Conservation (phyloP, 768 basidiomycete genomes). For the Melanogaster broomeanus region DNA sequence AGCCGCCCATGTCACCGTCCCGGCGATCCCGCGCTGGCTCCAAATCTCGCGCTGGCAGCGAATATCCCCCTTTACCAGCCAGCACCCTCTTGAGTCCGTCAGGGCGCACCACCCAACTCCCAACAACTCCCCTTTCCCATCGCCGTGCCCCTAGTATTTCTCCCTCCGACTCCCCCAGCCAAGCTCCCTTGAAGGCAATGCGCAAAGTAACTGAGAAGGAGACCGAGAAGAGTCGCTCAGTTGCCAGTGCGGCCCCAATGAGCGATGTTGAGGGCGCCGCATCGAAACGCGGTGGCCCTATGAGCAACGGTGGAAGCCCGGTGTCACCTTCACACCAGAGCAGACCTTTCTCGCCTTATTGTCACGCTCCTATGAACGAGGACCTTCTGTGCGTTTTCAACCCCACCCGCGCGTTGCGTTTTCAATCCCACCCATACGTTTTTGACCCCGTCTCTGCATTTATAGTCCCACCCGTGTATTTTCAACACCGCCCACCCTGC, state of each 20-base stretch:
- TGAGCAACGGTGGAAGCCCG: constrained; percentile 20
- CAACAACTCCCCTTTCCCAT: constrained; percentile 28
- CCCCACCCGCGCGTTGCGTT: too few species aligned
- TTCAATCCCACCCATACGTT: too few species aligned
- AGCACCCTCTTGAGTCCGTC: constrained; percentile 39
- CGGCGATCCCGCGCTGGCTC: constrained; percentile 34
- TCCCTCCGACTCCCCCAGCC: constrained; percentile 35
- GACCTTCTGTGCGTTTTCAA: constrained; percentile 61
- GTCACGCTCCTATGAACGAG: constrained; percentile 64
- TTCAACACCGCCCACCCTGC: too few species aligned
- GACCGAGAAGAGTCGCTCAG: constrained; percentile 21
- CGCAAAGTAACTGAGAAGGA: constrained; percentile 23
- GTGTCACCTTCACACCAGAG: constrained; percentile 48
- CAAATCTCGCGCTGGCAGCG: constrained; percentile 38
- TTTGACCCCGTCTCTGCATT: too few species aligned
- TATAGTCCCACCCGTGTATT: too few species aligned
- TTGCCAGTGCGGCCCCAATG: constrained; percentile 16
- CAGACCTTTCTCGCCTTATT: constrained; percentile 70
- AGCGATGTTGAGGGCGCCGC: constrained; percentile 20
- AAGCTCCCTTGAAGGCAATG: constrained; percentile 35
- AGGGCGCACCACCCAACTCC: constrained; percentile 29
- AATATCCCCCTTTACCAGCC: constrained; percentile 61
- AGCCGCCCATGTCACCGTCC: constrained; percentile 29
- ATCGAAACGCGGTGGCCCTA: constrained; percentile 25
- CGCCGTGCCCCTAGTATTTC: constrained; percentile 35